Conservation (phyloP, 441 rosid species). For the Arabidopsis hybrid region DNA sequence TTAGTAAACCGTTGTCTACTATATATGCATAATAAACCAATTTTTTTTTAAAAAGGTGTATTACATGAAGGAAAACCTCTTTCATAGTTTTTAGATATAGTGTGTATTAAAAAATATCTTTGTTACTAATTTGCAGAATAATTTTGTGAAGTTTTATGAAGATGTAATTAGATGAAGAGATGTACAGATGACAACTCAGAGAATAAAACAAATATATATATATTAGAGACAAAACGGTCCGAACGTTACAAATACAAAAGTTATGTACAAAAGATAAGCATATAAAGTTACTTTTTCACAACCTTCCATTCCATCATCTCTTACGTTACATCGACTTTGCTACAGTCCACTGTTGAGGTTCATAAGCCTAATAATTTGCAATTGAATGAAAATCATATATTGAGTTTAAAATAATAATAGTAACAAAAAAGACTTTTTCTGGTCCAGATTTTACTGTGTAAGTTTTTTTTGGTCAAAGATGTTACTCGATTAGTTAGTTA, state of each 20-base stretch:
- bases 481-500: slow-evolving; percentile 7
- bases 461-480: neutral
- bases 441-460: neutral
- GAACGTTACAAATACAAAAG: slow-evolving; percentile 1
- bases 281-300: slow-evolving; percentile 11
- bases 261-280: neutral
- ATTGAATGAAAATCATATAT: neutral
- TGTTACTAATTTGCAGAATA: neutral
- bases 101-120: neutral
- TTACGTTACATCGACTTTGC: neutral
- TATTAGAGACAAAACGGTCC: slow-evolving; percentile 2
- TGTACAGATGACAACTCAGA: neutral
- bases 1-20: slow-evolving; percentile 9
- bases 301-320: neutral
- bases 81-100: neutral
- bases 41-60: neutral
- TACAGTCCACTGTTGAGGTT: neutral
- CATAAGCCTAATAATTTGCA: neutral
- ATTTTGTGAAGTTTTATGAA: neutral
- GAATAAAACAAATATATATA: neutral
- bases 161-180: neutral
- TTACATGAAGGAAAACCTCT: neutral
- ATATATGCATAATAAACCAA: neutral
- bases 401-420: neutral
- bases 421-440: neutral